A percentile compares a stretch with the other conserved stretches of the same genome.
phyloP scores from a whole-genome alignment of 2,329 filamentous ascomycete species.

The Xylaria sp. region DNA sequence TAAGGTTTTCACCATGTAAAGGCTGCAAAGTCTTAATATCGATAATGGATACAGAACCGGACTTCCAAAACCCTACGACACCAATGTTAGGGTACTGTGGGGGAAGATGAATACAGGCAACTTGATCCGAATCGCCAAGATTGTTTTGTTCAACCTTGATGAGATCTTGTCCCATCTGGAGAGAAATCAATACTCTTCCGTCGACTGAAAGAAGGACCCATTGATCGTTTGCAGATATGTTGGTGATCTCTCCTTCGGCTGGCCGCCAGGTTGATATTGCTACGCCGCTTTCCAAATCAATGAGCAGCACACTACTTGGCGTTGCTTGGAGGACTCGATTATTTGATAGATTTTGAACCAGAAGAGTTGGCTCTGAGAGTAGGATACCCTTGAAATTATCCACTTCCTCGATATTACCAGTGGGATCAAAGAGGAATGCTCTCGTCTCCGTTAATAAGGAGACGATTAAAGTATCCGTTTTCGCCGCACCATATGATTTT shows the following conservation, averaged over 20 bases:
- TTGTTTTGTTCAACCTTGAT: conserved; percentile 67
- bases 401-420: conserved; percentile 87
- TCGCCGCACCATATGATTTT: conserved; percentile 58
- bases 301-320: conserved; percentile 67
- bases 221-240: conserved; percentile 77
- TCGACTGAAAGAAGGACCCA: conserved; percentile 79
- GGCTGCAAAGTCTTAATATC: conserved; percentile 73
- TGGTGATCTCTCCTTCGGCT: conserved; percentile 71
- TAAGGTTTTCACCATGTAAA: conserved; percentile 71
- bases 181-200: conserved; percentile 75
- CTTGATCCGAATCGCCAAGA: conserved; percentile 75
- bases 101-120: conserved; percentile 85
- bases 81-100: conserved; percentile 71
- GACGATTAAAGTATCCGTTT: conserved; percentile 77
- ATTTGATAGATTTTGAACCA: conserved; percentile 72
- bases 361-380: conserved; percentile 76
- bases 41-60: conserved; percentile 80
- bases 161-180: conserved; percentile 71
- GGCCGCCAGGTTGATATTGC: conserved; percentile 68
- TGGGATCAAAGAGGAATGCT: conserved; percentile 77
- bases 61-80: conserved; percentile 87
- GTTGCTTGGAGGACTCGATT: conserved; percentile 81
- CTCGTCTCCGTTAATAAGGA: conserved; percentile 87
- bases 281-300: conserved; percentile 68
- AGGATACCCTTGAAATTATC: conserved; percentile 77